Percentiles rank a stretch among this genome's conserved stretches.
Evolutionary conservation across 805 yeast species (phyloP).

Genomic region (Blastobotrys terrestris): DNA sequence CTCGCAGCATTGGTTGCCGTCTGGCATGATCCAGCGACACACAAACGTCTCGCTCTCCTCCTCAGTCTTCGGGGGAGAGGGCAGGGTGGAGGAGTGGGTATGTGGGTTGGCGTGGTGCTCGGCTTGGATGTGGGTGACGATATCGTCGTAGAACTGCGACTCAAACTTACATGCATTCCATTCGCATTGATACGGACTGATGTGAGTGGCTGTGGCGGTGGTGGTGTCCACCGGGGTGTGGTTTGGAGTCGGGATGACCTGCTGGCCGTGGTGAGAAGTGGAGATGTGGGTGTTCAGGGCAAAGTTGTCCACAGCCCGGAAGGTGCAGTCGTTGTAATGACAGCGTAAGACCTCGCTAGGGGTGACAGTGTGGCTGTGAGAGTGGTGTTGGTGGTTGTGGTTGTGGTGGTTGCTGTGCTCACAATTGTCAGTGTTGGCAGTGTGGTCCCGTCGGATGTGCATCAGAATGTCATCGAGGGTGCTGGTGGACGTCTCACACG

Average conservation of each 20-base stretch:
- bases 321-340: constrained; percentile 63
- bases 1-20: constrained; percentile 41
- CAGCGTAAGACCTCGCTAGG: constrained; percentile 34
- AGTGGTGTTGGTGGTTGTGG: constrained; percentile 10
- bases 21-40: constrained; percentile 37
- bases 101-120: constrained; percentile 28
- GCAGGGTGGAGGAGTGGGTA: constrained; percentile 6
- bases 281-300: constrained; percentile 44
- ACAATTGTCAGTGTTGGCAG: constrained; percentile 7
- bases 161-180: constrained; percentile 69
- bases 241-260: constrained; percentile 14
- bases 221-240: constrained; percentile 4
- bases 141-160: constrained; percentile 44
- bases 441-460: constrained; percentile 24
- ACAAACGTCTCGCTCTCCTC: constrained; percentile 12
- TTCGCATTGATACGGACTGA: constrained; percentile 46
- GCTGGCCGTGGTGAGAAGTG: constrained; percentile 24
- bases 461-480: constrained; percentile 24
- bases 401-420: not conserved
- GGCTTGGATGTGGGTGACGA: constrained; percentile 55
- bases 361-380: not conserved
- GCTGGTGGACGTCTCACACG: constrained; percentile 30
- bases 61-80: not conserved
- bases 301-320: constrained; percentile 34
- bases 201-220: constrained; percentile 3